A percentile compares a stretch with the other conserved stretches of the same genome.
phyloP scores from a whole-genome alignment of 2,329 filamentous ascomycete genomes.

The Albifimbria verrucaria region DNA sequence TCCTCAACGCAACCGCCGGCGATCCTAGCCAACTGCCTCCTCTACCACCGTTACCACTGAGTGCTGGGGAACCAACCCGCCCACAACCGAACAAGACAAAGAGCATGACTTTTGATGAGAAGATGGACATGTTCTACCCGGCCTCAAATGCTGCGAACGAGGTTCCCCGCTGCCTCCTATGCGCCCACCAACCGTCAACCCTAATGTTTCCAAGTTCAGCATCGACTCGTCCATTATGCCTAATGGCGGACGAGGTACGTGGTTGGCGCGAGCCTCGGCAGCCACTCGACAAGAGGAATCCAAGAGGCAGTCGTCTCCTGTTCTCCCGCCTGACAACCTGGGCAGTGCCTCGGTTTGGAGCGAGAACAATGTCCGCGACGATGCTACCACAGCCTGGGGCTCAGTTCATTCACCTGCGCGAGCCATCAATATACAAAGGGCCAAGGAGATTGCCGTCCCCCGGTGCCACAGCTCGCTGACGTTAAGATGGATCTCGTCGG shows the following conservation, averaged over 20 bases:
- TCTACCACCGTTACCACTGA: conserved; percentile 45
- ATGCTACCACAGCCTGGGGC: conserved; percentile 44
- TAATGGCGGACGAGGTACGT: background rate
- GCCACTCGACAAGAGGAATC: conserved; percentile 4
- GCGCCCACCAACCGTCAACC: background rate
- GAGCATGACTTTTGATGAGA: conserved; percentile 58
- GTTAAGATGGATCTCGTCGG: background rate
- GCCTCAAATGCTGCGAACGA: conserved; percentile 15
- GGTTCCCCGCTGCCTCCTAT: background rate
- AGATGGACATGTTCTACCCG: conserved; percentile 50
- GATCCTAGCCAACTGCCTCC: conserved; percentile 50
- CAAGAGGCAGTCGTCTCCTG: conserved; percentile 48
- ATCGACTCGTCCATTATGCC: background rate
- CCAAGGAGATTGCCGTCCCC: conserved; percentile 31
- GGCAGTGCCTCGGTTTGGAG: conserved; percentile 28
- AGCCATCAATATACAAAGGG: conserved; percentile 40
- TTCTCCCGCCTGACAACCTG: conserved; percentile 38
- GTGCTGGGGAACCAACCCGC: conserved; percentile 31
- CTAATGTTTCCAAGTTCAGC: conserved; percentile 17
- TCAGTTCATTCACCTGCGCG: conserved; percentile 47
- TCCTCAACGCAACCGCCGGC: conserved; percentile 39
- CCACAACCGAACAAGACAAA: conserved; percentile 50
- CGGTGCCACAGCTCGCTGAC: conserved; percentile 7
- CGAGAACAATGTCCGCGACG: conserved; percentile 30
- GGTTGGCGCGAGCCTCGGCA: background rate